phyloP scores from a whole-genome alignment of 495 filamentous ascomycete species.

The Penicillium psychrofluorescens region DNA sequence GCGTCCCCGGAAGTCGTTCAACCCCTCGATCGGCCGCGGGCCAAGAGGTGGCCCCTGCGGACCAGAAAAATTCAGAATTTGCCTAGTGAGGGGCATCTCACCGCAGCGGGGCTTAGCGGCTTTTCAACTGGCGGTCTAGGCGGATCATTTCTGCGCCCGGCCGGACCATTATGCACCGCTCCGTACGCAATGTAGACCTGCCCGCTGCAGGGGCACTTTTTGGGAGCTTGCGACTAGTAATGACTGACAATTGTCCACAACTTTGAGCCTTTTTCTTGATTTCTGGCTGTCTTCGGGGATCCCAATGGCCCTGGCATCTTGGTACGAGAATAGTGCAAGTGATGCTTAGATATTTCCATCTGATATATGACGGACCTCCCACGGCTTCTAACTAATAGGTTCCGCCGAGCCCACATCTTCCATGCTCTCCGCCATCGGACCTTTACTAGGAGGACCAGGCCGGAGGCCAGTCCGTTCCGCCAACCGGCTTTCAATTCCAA shows the following conservation, averaged over 20 bases:
- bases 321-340: no score
- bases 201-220: not conserved
- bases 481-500: constrained; percentile 13
- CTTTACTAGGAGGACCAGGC: not conserved
- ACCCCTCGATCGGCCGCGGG: constrained; percentile 1
- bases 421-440: constrained; percentile 1
- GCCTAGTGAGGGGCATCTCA: constrained; percentile 1
- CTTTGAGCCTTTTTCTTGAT: no score
- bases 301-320: no score
- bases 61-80: not conserved
- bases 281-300: no score
- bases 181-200: not conserved
- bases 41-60: constrained; percentile 9
- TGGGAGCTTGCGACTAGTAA: no score
- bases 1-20: no score
- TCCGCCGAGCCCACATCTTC: not conserved
- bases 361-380: no score
- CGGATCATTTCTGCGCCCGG: no score
- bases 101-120: not conserved
- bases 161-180: no score
- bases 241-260: no score
- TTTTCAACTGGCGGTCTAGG: constrained; percentile 5
- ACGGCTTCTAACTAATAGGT: no score
- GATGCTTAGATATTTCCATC: no score
- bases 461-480: constrained; percentile 6